Evolutionary conservation across 108 stramenopile species (phyloP), one percentile per base, ranked within the genome.

Genomic region (Nannochloropsis gaditana): DNA sequence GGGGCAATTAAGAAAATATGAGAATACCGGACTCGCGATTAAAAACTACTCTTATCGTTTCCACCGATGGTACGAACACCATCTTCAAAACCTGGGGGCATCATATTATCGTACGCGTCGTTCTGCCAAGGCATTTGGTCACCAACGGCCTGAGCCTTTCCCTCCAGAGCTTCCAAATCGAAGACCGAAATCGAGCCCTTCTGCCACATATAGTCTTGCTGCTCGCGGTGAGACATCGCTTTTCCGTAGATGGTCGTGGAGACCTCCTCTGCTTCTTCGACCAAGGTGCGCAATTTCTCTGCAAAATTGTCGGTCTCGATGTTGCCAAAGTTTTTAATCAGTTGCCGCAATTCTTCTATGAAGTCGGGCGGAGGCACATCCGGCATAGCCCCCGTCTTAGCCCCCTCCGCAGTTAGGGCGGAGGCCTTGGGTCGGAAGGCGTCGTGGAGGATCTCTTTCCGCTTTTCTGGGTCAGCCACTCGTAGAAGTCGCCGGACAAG

Each of bases 71-170:
- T 73, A n/a, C 59, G 59, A n/a, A 73, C 59, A n/a, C 59, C 59
- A n/a, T 73, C n/a, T n/a, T 73, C 59, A 73, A 73, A 73, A 73
- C 59, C 59, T 73, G 59, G 80, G 80, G 80, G 80, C 80, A 81
- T 21, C 80, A 81, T 81, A 41, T 19, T 11, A 41, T 81, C 80
- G 31, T 81, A 81, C 21, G 21, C 41, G 31, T 81, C 80, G 31
- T 81, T 81, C 31, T 81, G 80, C 80, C 80, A 81, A 11, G 80
- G 80, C 80, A 81, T 81, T 42, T 42, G 80, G 21, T 81, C 80
- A 42, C 80, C 80, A 5, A 31, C 3, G 11, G 41, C 41, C 80
- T 81, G 41, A 11, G 80, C 80, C 80, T 81, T 21, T 11, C 21
- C 41, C 31, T 81, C 80, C 80, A 81, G 31, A 41, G 41, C 80